A percentile compares a stretch with the other conserved stretches of the same genome.
Evolutionary conservation across 2,329 filamentous ascomycete genomes (phyloP).

Genomic region (Aureobasidium uvarum): DNA sequence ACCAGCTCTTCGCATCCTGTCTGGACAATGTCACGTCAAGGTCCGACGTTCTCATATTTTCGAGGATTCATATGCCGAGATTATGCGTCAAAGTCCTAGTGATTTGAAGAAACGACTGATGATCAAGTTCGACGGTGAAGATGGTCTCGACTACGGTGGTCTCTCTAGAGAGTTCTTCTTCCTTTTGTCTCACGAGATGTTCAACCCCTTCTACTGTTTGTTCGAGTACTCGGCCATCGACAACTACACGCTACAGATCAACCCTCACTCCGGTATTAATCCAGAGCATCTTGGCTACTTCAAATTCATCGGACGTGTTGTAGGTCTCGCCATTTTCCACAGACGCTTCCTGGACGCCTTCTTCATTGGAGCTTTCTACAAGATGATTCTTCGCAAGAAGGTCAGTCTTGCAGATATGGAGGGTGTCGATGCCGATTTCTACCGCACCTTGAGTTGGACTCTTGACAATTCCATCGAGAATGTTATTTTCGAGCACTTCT

Average conservation of each 20-base stretch:
- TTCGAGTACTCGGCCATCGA: constrained; percentile 99
- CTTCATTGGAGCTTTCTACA: constrained; percentile 98
- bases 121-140: constrained; percentile 99
- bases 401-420: constrained; percentile 95
- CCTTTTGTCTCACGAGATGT: constrained; percentile 98
- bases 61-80: constrained; percentile 97
- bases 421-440: constrained; percentile 96
- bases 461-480: constrained; percentile 97
- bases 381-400: constrained; percentile 96
- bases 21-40: constrained; percentile 97
- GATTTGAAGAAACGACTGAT: constrained; percentile 98
- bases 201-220: constrained; percentile 98
- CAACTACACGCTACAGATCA: constrained; percentile 99
- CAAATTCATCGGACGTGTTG: constrained; percentile 98
- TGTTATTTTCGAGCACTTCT: constrained; percentile 92
- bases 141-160: constrained; percentile 96
- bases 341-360: constrained; percentile 96
- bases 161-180: constrained; percentile 99
- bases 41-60: constrained; percentile 96
- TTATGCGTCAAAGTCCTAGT: constrained; percentile 91
- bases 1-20: constrained; percentile 90
- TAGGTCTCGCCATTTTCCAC: constrained; percentile 97
- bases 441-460: constrained; percentile 95
- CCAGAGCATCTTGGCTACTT: constrained; percentile 99
- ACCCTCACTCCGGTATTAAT: constrained; percentile 98